phyloP scores from a whole-genome alignment of 495 filamentous ascomycete genomes.

The Trichoderma orchidacearum region DNA sequence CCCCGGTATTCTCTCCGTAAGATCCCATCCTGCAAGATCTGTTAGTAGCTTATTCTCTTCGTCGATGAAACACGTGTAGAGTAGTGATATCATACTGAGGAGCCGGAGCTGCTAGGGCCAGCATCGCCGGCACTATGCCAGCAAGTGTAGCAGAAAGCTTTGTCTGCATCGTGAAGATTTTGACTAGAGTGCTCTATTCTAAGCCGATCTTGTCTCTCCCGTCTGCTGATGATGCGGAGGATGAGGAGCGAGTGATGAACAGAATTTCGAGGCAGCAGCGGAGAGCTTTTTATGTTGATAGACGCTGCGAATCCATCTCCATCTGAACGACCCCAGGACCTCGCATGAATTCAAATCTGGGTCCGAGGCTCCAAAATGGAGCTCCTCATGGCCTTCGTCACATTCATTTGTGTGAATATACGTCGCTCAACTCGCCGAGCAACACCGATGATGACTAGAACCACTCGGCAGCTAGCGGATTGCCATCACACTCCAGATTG shows the following conservation, averaged over 20 bases:
- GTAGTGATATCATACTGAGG: neutral
- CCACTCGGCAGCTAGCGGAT: neutral
- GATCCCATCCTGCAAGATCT: neutral
- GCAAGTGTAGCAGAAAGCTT: neutral
- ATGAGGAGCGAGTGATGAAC: neutral
- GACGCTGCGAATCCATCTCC: neutral
- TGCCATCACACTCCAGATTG: neutral
- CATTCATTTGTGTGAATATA: neutral
- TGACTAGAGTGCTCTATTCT: neutral
- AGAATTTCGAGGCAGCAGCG: neutral
- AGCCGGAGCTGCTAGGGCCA: neutral
- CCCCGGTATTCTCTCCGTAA: slow-evolving; percentile 17
- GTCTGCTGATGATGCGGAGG: neutral
- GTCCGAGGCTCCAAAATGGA: neutral
- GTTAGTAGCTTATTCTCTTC: neutral
- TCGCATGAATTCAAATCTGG: too few species aligned
- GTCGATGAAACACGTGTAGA: neutral
- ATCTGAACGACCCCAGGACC: too few species aligned
- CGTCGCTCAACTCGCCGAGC: neutral
- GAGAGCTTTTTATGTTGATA: neutral
- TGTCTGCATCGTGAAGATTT: neutral
- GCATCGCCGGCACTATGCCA: neutral
- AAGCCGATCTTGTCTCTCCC: neutral
- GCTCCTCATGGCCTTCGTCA: neutral
- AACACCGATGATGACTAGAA: neutral